Evolutionary conservation across 305 asterid genomes (phyloP).

Genomic region (Salvia sclarea): DNA sequence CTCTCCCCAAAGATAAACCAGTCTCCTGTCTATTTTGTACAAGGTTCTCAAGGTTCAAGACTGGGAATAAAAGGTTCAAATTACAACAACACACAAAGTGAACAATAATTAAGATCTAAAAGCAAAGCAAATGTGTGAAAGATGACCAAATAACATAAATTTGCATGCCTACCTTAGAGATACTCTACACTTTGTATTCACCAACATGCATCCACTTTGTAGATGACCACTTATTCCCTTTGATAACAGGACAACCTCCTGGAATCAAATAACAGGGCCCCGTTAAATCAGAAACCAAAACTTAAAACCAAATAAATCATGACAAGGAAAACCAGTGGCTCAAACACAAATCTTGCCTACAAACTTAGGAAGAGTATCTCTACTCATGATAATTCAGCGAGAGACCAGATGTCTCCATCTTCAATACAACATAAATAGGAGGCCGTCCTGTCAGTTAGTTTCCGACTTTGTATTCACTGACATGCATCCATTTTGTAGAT

Average conservation of each 20-base stretch:
- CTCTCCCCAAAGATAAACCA: background rate
- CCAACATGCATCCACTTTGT: slow-evolving; percentile 62
- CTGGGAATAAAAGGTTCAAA: background rate
- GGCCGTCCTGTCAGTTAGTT: slow-evolving; percentile 12
- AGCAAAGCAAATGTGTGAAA: slow-evolving; percentile 15
- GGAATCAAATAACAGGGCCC: slow-evolving; percentile 23
- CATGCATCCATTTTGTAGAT: slow-evolving; percentile 58
- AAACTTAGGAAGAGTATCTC: background rate
- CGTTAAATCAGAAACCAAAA: slow-evolving; percentile 12
- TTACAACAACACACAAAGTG: background rate
- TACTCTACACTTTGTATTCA: slow-evolving; percentile 40
- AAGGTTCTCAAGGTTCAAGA: background rate
- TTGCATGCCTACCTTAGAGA: slow-evolving; percentile 25
- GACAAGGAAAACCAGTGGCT: background rate
- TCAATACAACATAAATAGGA: slow-evolving; percentile 6
- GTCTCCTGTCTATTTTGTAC: background rate
- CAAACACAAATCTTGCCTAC: slow-evolving; percentile 10
- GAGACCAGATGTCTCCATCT: background rate
- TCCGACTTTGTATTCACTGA: slow-evolving; percentile 37
- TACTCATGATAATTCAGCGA: slow-evolving; percentile 5
- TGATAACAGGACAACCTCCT: slow-evolving; percentile 61
- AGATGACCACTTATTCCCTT: slow-evolving; percentile 61
- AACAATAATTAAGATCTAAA: background rate
- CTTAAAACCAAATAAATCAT: slow-evolving; percentile 4
- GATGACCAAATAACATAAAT: slow-evolving; percentile 8